Evolutionary conservation across 2,329 filamentous ascomycete genomes (phyloP).

Genomic region (Grosmannia huntii): DNA sequence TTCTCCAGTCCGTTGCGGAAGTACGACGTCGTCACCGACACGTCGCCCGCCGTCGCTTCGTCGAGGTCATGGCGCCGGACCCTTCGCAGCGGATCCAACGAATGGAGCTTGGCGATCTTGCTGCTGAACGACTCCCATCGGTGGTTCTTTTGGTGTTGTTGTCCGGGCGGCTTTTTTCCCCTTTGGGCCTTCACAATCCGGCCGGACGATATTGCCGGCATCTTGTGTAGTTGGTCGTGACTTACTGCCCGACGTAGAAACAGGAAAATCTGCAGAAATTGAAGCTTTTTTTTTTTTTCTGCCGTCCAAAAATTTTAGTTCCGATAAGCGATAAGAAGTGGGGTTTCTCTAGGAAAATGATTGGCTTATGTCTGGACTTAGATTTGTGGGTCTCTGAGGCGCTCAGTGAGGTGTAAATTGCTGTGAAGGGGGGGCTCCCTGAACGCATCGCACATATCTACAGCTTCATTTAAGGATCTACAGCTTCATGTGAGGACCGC

Average conservation of each 20-base stretch:
- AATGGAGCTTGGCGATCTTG: slow-evolving; percentile 80
- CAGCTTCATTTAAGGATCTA: no score
- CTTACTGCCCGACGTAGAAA: neutral
- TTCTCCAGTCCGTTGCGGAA: slow-evolving; percentile 70
- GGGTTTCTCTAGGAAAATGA: no score
- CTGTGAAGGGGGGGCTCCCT: no score
- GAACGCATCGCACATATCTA: no score
- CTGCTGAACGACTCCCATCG: slow-evolving; percentile 84
- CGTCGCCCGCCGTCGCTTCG: slow-evolving; percentile 45
- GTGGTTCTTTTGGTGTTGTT: slow-evolving; percentile 61
- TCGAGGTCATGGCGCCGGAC: slow-evolving; percentile 77
- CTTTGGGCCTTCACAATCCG: slow-evolving; percentile 58
- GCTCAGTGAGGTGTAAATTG: no score
- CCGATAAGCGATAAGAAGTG: slow-evolving; percentile 5
- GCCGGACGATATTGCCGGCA: slow-evolving; percentile 51
- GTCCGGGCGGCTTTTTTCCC: slow-evolving; percentile 41
- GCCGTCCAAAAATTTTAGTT: slow-evolving; percentile 10
- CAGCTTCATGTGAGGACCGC: no score
- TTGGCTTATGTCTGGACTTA: no score
- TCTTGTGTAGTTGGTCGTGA: slow-evolving; percentile 22
- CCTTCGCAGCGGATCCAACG: slow-evolving; percentile 80
- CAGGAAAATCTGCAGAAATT: neutral
- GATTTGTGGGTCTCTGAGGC: no score
- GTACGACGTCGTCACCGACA: slow-evolving; percentile 69
- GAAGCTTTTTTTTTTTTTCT: slow-evolving; percentile 6